Conservation (phyloP, 352 stramenopile genomes). For the Blastocystis sp. region DNA sequence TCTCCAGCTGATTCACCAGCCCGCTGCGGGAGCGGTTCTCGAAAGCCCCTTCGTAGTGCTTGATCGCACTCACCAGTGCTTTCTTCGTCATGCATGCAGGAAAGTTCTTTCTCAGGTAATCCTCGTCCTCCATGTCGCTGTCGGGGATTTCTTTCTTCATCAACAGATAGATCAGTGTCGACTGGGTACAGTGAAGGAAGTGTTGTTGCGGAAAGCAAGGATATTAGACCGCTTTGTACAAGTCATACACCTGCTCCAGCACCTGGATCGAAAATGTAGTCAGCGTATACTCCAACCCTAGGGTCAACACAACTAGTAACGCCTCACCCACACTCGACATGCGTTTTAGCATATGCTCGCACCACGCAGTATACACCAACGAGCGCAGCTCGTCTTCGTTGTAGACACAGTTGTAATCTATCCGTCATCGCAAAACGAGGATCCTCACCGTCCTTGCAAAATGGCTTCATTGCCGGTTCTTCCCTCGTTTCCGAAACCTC, state of each 20-base stretch:
- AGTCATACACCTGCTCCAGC: conserved; percentile 10
- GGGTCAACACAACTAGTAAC: not conserved
- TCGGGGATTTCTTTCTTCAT: conserved; percentile 28
- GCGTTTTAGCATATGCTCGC: conserved; percentile 29
- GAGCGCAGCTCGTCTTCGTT: conserved; percentile 15
- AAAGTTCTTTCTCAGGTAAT: conserved; percentile 29
- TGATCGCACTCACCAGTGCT: not conserved
- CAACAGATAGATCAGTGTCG: conserved; percentile 49
- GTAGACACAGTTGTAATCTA: conserved; percentile 43
- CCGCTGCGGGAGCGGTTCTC: not conserved
- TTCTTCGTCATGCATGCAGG: conserved; percentile 35
- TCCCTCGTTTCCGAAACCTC: not conserved
- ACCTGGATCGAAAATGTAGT: not conserved
- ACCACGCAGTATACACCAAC: conserved; percentile 10
- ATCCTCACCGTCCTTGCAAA: conserved; percentile 18
- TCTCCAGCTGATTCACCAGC: conserved; percentile 39
- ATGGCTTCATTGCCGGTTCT: not conserved
- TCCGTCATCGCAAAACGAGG: not conserved
- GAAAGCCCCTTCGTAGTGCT: not conserved
- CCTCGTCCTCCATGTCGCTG: not conserved
- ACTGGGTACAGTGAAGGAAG: conserved; percentile 36
- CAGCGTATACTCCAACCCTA: conserved; percentile 22
- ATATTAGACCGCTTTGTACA: conserved; percentile 45
- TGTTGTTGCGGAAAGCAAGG: not conserved
- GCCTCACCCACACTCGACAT: conserved; percentile 16